Conservation (phyloP, 352 stramenopile genomes). For the Thalassiosira hispida region DNA sequence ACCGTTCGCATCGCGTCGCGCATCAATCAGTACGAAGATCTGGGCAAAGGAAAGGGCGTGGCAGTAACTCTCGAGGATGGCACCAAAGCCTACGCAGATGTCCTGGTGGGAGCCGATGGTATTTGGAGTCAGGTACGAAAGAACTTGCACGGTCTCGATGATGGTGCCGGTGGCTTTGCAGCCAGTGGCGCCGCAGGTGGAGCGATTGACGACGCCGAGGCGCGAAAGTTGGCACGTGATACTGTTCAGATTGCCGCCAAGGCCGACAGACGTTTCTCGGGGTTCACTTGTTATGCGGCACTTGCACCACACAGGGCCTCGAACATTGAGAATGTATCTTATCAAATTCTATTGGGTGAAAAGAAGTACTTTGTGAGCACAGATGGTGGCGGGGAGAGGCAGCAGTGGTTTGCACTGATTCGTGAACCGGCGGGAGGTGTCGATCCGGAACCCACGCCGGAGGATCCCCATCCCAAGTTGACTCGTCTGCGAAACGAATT, state of each 20-base stretch:
- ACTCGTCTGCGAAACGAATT: slow-evolving; percentile 82
- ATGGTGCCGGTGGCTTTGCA: slow-evolving; percentile 79
- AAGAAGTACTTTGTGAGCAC: slow-evolving; percentile 87
- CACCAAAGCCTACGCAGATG: slow-evolving; percentile 80
- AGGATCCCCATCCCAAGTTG: slow-evolving; percentile 84
- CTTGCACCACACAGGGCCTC: slow-evolving; percentile 76
- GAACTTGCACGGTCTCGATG: slow-evolving; percentile 78
- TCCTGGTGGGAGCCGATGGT: slow-evolving; percentile 82
- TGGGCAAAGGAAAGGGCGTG: slow-evolving; percentile 71
- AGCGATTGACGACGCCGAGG: slow-evolving; percentile 81
- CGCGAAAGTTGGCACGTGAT: slow-evolving; percentile 72
- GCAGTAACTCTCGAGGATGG: slow-evolving; percentile 79
- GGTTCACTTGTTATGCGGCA: slow-evolving; percentile 85
- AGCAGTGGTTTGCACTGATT: slow-evolving; percentile 87
- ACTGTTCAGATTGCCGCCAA: slow-evolving; percentile 73
- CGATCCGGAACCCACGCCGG: slow-evolving; percentile 73
- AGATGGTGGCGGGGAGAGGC: slow-evolving; percentile 83
- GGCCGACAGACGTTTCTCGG: slow-evolving; percentile 79
- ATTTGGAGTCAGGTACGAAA: slow-evolving; percentile 83
- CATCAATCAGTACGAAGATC: slow-evolving; percentile 77
- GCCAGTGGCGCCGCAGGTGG: slow-evolving; percentile 81
- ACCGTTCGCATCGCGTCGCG: slow-evolving; percentile 83
- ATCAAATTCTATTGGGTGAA: slow-evolving; percentile 85
- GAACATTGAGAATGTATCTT: slow-evolving; percentile 87
- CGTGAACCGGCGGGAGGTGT: slow-evolving; percentile 81